Base-by-base conservation (phyloP, 1,284 basidiomycete genomes). In the Cryptococcus deneoformans region DNA sequence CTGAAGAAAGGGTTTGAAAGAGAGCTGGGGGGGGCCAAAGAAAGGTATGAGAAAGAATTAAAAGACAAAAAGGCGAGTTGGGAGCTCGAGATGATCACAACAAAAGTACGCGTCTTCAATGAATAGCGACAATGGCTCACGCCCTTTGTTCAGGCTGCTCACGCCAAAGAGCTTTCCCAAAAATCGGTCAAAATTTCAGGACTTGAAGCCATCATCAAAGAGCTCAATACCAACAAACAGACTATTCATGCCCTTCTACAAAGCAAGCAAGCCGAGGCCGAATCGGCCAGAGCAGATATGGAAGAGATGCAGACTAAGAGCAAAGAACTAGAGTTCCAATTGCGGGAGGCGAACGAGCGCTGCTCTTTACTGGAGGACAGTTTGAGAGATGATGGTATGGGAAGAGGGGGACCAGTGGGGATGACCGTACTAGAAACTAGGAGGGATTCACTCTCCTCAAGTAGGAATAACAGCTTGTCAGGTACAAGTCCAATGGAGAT, bases 231-330 rank as follows among this genome's bases (percentile, higher is more conserved):
- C 34, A 88, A 91, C 69, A 92, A 92, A 65, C 86, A 86, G 63
- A 72, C 80, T 14, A 83, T 91, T 56, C 96, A 95, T 69, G 89
- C 92, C 62, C 85, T 88, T 58, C 80, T 91, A 5, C 90, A 96
- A 76, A 68, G 88, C 45, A 86, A 89, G 34, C 90, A 94, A 72
- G 90, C 89, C 11, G 92, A 96, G 69, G 76, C 89, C 12, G 93
- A 97, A 77, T 87, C 88, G 0, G 85, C 86, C 1, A 85, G 87
- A 59, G 84, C 83, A 3, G 85, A 88, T 59, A 80, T 87, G 1
- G 90, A 91, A 66, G 83, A 82, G 0, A 76, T 92, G 37, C 85
- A 89, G 64, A 85, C 86, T 51, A 86, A 88, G 66, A 87, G 86
- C 46, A 86, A 86, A 8, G 93, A 97, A 71, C 80, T 90, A 39